Evolutionary conservation across 768 basidiomycete genomes (phyloP), one percentile per base, ranked within the genome.

Genomic region (Lactarius sp.): DNA sequence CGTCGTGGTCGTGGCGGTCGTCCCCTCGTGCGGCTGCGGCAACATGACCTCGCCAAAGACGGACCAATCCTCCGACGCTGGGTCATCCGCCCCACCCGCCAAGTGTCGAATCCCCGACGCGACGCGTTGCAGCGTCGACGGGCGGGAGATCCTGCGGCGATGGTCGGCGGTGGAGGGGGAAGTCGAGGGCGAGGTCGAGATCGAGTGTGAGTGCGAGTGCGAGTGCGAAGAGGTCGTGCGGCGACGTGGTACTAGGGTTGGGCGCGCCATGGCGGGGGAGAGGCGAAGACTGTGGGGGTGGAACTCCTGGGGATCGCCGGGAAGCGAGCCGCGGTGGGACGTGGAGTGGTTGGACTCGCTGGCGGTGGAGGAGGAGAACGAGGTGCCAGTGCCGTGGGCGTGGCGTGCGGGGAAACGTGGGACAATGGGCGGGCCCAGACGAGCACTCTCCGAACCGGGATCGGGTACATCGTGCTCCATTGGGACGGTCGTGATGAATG

Each of bases 1-100:
- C 12, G 31, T 4, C 14, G 59, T n/a, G 37, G 37, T 4, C 1
- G 56, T 14, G 2, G 44, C 5, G 20, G 50, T 18, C 44, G 44
- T 20, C 3, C 9, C 52, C 3, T 68, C 67, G 13, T 60, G 42
- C 42, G 42, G 66, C 34, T 60, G 42, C 42, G 42, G 66, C 34
- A n/a, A 41, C 65, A 66, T 66, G 36, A 52, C 56, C 27, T 67
- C 60, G 6, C 56, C 46, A 20, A 68, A 68, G 13, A 68, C 66
- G 13, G 65, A 58, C 68, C 68, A 68, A 5, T 68, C 62, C 16
- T 64, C 61, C 6, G 20, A 22, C 5, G n/a, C 36, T 2, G 52
- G 34, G 12, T 1, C 9, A 2, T 6, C 44, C 6, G 31, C 4
- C 18, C 56, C 2, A 13, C 6, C 9, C 6, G 65, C n/a, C 9